phyloP scores from a whole-genome alignment of 2,329 filamentous ascomycete species.

The Chaetomium strumarium region DNA sequence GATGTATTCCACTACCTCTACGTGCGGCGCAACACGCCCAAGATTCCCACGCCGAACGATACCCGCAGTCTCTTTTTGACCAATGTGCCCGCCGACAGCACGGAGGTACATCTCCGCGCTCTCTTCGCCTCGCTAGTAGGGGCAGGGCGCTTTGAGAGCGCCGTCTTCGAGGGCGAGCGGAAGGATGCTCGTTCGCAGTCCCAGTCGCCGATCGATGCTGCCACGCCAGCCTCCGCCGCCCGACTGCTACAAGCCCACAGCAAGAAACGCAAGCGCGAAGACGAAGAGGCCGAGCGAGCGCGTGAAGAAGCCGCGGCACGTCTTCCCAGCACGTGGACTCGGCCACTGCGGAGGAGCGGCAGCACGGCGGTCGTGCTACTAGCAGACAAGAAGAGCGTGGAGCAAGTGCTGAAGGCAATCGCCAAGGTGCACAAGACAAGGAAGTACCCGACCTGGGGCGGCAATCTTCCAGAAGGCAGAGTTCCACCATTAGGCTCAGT shows the following conservation, averaged over 20 bases:
- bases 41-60: constrained; percentile 66
- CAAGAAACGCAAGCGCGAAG: constrained; percentile 50
- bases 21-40: constrained; percentile 75
- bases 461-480: constrained; percentile 51
- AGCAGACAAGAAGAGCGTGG: constrained; percentile 74
- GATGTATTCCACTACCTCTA: constrained; percentile 76
- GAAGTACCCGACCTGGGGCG: constrained; percentile 62
- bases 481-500: constrained; percentile 51
- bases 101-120: constrained; percentile 66
- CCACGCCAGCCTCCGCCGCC: constrained; percentile 41
- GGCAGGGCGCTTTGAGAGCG: constrained; percentile 69
- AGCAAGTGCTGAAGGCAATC: constrained; percentile 69
- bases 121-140: constrained; percentile 71
- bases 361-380: constrained; percentile 76
- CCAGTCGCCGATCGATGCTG: constrained; percentile 27
- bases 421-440: constrained; percentile 55
- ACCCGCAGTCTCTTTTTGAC: constrained; percentile 81
- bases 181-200: constrained; percentile 27
- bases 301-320: constrained; percentile 52
- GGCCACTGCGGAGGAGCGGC: constrained; percentile 64
- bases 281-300: constrained; percentile 57
- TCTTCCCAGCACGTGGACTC: constrained; percentile 68
- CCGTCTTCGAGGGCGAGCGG: constrained; percentile 64
- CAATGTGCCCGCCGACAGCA: constrained; percentile 81
- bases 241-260: constrained; percentile 33